These are phyloP conservation scores for Penicillium fimorum DNA, from an alignment of 495 filamentous ascomycete genomes.

Conservation along the genomic window DNA sequence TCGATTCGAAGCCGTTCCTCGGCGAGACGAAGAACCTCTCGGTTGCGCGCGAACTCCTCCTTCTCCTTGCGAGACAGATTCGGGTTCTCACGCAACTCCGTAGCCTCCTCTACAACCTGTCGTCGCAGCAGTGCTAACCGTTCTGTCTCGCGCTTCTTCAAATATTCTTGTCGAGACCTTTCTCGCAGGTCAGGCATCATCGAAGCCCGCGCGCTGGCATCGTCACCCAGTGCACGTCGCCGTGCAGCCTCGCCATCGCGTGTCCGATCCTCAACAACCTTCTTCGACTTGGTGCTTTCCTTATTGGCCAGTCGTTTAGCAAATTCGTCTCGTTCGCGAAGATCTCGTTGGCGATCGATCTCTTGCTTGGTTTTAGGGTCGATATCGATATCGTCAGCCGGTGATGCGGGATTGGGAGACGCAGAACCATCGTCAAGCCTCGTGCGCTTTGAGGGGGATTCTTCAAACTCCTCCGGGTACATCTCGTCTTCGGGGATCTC, in stretches of 20 bases:
- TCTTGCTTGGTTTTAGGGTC: conserved; percentile 55
- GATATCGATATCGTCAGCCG: conserved; percentile 50
- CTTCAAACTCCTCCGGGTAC: conserved; percentile 42
- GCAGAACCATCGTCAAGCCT: conserved; percentile 56
- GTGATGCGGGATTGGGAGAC: conserved; percentile 46
- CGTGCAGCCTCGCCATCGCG: conserved; percentile 58
- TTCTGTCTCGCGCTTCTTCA: conserved; percentile 89
- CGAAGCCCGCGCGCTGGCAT: conserved; percentile 57
- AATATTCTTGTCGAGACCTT: conserved; percentile 85
- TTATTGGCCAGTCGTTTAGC: conserved; percentile 67
- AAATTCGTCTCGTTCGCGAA: conserved; percentile 72
- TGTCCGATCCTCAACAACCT: conserved; percentile 66
- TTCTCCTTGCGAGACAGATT: conserved; percentile 75
- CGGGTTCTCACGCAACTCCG: conserved; percentile 75
- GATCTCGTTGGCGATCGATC: conserved; percentile 58
- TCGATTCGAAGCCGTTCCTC: conserved; percentile 87
- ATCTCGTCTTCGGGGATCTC: conserved; percentile 52
- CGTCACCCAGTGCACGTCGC: conserved; percentile 62
- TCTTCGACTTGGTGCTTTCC: conserved; percentile 70
- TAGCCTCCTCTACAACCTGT: conserved; percentile 88
- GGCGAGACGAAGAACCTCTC: conserved; percentile 80
- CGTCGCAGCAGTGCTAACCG: conserved; percentile 78
- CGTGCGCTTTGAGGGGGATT: conserved; percentile 58
- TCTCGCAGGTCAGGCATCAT: conserved; percentile 75
- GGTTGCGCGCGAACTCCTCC: conserved; percentile 86